These are phyloP conservation scores for Medicago lupulina DNA, from an alignment of 306 rosid genomes.

Conservation along the genomic window DNA sequence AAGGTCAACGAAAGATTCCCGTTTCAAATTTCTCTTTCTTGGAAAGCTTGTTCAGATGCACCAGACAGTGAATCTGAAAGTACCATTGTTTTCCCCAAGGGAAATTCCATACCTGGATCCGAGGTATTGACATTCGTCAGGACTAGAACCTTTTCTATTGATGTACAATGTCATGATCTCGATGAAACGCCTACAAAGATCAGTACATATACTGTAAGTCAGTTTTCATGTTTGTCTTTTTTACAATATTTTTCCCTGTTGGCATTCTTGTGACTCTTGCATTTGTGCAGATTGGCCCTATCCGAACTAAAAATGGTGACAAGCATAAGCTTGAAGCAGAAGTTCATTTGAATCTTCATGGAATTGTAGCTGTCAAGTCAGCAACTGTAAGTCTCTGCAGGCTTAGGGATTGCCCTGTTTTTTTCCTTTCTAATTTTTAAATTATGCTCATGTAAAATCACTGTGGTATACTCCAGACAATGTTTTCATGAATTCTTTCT, in stretches of 20 bases:
- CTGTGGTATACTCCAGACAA: too few species aligned
- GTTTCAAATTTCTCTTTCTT: slow-evolving; percentile 68
- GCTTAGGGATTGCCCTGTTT: background rate
- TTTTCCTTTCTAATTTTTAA: background rate
- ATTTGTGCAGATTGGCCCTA: slow-evolving; percentile 84
- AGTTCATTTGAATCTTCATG: slow-evolving; percentile 81
- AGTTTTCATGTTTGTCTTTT: background rate
- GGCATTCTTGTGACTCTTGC: background rate
- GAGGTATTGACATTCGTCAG: slow-evolving; percentile 78
- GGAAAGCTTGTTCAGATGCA: slow-evolving; percentile 79
- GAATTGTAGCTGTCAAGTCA: slow-evolving; percentile 72
- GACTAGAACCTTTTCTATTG: slow-evolving; percentile 73
- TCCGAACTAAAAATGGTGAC: slow-evolving; percentile 63
- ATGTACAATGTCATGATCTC: slow-evolving; percentile 68
- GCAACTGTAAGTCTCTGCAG: slow-evolving; percentile 70
- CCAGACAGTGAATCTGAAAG: slow-evolving; percentile 66
- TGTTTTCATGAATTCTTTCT: background rate
- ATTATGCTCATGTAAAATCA: background rate
- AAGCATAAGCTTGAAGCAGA: slow-evolving; percentile 74
- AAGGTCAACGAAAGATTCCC: slow-evolving; percentile 90
- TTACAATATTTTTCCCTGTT: background rate
- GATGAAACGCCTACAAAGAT: slow-evolving; percentile 70
- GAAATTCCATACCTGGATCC: slow-evolving; percentile 74
- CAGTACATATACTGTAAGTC: slow-evolving; percentile 79
- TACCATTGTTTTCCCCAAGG: slow-evolving; percentile 77